These are phyloP conservation scores for Chiua virens DNA, from an alignment of 768 basidiomycete genomes.

Conservation along the genomic window DNA sequence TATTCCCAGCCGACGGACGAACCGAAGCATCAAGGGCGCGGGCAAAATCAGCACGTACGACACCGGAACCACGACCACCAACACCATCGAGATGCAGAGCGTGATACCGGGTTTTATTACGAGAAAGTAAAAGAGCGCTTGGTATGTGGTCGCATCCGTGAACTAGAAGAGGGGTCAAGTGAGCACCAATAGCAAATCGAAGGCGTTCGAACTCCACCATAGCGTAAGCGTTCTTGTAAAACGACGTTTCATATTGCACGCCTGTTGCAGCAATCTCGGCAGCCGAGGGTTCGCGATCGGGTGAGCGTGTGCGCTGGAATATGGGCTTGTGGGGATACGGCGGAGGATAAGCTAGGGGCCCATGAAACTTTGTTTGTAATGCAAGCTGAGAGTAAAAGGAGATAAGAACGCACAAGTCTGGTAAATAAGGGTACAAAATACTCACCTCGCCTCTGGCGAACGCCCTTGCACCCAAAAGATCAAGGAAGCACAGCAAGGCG, in stretches of 20 bases:
- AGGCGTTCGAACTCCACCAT: constrained; percentile 52
- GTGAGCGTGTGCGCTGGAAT: constrained; percentile 61
- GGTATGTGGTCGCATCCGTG: constrained; percentile 78
- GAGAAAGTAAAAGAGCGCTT: constrained; percentile 85
- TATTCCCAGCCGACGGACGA: constrained; percentile 62
- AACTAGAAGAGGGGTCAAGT: constrained; percentile 46
- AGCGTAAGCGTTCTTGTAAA: constrained; percentile 78
- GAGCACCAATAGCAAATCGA: constrained; percentile 1
- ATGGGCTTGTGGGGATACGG: constrained; percentile 73
- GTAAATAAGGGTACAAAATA: background rate
- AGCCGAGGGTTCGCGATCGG: constrained; percentile 42
- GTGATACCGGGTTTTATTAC: constrained; percentile 85
- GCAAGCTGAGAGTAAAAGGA: constrained; percentile 44
- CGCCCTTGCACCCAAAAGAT: constrained; percentile 69
- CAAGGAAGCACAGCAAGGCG: constrained; percentile 72
- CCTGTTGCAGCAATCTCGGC: constrained; percentile 44
- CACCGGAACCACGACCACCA: constrained; percentile 58
- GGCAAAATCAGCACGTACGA: constrained; percentile 61
- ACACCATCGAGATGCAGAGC: constrained; percentile 54
- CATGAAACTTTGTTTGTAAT: constrained; percentile 70
- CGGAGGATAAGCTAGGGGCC: constrained; percentile 58
- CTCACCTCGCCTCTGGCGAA: constrained; percentile 72
- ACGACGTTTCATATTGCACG: constrained; percentile 60
- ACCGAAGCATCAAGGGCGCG: constrained; percentile 64
- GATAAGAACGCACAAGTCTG: constrained; percentile 7